These are phyloP conservation scores for Bonia amplexicaulis DNA, from an alignment of 176 grass and related monocot genomes.

Conservation along the genomic window DNA sequence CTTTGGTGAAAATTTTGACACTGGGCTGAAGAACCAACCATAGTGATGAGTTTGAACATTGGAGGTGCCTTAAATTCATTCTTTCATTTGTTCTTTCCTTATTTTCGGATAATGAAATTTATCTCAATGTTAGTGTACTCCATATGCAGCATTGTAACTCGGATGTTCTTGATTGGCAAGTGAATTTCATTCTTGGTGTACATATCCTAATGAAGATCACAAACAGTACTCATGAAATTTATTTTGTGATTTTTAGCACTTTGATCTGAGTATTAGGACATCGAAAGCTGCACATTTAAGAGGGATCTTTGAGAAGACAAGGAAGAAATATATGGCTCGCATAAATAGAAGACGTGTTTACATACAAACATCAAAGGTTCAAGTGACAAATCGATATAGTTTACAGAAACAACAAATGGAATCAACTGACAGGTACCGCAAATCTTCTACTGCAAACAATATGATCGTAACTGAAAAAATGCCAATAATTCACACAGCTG, in stretches of 20 bases:
- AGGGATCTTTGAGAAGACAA: neutral
- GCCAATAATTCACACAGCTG: constrained; percentile 11
- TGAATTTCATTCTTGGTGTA: neutral
- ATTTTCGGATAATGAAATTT: neutral
- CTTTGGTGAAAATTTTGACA: neutral
- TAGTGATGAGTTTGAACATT: neutral
- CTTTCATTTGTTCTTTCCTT: neutral
- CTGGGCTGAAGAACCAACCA: neutral
- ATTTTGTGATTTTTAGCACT: neutral
- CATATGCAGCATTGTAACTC: neutral
- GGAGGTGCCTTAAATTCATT: neutral
- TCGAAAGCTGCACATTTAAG: neutral
- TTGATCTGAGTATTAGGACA: neutral
- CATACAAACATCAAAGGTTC: constrained; percentile 36
- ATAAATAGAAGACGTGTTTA: constrained; percentile 49
- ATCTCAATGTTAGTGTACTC: neutral
- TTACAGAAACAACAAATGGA: constrained; percentile 54
- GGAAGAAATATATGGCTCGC: constrained; percentile 34
- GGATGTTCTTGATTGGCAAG: neutral
- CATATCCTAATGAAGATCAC: constrained; percentile 7
- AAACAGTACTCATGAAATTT: neutral
- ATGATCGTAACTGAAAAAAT: constrained; percentile 20
- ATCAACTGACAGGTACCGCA: constrained; percentile 9
- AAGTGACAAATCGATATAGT: constrained; percentile 29
- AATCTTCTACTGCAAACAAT: constrained; percentile 37